Evolutionary conservation across 2,329 filamentous ascomycete genomes (phyloP).

Genomic region (Hymenoscyphus fructigenus): DNA sequence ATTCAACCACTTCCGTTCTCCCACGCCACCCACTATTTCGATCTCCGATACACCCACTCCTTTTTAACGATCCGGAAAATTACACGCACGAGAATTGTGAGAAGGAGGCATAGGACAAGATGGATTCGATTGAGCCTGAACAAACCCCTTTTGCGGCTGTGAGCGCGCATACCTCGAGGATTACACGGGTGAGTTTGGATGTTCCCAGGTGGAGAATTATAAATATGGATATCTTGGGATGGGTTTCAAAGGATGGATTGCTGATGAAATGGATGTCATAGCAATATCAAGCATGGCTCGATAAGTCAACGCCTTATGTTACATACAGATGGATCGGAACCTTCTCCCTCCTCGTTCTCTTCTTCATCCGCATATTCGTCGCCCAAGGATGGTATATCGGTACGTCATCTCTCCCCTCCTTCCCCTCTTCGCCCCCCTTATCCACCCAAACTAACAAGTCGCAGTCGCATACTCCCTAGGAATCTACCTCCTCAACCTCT

Average conservation of each 20-base stretch:
- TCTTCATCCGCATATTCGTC: slow-evolving; percentile 85
- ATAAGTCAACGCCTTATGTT: slow-evolving; percentile 87
- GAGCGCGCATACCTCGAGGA: slow-evolving; percentile 75
- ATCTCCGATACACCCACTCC: not conserved
- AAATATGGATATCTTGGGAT: not conserved
- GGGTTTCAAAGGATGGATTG: not conserved
- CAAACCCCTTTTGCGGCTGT: slow-evolving; percentile 91
- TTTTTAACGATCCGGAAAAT: slow-evolving; percentile 2
- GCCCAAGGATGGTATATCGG: slow-evolving; percentile 99
- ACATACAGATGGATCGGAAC: slow-evolving; percentile 89
- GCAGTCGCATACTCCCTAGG: slow-evolving; percentile 94
- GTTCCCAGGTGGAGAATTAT: not conserved
- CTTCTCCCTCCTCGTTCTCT: slow-evolving; percentile 70
- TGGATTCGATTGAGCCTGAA: slow-evolving; percentile 87
- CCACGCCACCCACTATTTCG: not conserved
- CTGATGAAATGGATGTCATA: slow-evolving; percentile 41
- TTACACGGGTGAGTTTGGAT: slow-evolving; percentile 63
- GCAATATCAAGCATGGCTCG: slow-evolving; percentile 93
- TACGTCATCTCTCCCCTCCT: slow-evolving; percentile 43
- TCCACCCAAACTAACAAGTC: not conserved
- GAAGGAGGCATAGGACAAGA: slow-evolving; percentile 39
- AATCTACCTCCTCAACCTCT: slow-evolving; percentile 98
- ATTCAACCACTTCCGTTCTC: slow-evolving; percentile 13
- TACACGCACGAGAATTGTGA: not conserved
- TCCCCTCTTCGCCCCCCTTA: slow-evolving; percentile 13